A percentile compares a stretch with the other conserved stretches of the same genome.
Evolutionary conservation across 768 basidiomycete species (phyloP).

Genomic region (Lactarius pseudohatsudake): DNA sequence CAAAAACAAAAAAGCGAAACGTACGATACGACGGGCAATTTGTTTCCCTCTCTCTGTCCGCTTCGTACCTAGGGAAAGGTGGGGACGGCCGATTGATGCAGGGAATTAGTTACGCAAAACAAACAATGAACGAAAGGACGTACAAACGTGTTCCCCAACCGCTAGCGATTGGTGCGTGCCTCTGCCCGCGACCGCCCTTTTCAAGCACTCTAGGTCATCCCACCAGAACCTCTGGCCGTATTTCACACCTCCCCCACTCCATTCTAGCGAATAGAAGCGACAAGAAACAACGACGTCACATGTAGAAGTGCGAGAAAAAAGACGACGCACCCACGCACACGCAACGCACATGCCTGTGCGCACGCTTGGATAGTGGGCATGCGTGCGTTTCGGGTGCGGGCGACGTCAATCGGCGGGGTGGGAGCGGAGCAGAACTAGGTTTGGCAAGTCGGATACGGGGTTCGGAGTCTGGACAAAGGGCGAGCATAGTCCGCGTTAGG

Average conservation of each 20-base stretch:
- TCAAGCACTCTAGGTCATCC: background rate
- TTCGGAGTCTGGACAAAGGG: background rate
- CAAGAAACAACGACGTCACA: background rate
- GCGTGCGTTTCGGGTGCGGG: background rate
- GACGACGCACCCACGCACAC: slow-evolving; percentile 7
- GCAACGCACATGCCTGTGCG: background rate
- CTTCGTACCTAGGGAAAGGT: background rate
- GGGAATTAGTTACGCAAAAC: slow-evolving; percentile 1
- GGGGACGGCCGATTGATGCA: background rate
- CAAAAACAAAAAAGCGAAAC: background rate
- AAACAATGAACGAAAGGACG: background rate
- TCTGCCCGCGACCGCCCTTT: background rate
- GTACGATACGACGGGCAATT: background rate
- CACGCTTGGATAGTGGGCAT: background rate
- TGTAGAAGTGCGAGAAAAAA: background rate
- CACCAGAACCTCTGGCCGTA: background rate
- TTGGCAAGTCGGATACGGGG: slow-evolving; percentile 17
- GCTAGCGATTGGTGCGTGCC: background rate
- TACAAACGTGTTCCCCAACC: background rate
- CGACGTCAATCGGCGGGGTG: background rate
- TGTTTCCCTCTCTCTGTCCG: background rate
- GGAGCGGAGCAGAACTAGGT: slow-evolving; percentile 5
- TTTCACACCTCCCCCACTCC: background rate
- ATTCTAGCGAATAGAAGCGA: background rate
- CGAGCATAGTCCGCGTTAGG: background rate